Base-by-base conservation (phyloP, 257 asterid genomes). In the Nicotiana knightiana region DNA sequence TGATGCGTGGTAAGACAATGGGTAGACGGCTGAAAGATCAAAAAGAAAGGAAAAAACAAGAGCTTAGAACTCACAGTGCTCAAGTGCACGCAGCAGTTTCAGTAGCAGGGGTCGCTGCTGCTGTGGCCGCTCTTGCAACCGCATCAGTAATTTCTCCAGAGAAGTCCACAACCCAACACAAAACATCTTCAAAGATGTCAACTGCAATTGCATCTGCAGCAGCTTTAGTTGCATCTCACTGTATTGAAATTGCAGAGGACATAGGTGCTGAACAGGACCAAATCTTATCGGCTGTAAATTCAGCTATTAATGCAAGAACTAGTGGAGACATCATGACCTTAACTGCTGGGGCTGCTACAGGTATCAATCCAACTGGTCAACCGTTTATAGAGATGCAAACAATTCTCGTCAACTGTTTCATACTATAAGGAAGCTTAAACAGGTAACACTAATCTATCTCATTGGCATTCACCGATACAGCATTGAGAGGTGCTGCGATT, bases 281-380 rank as follows among this genome's bases (percentile, higher is more conserved):
- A 59, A 88, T 94, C 55, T 78, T 93, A 68, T 86, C 97, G 18
- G 89, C 86, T 5, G 94, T 94, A 53, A 85, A 83, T 35, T 94
- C 98, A 1, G 97, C 98, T 1, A 91, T 93, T 53, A 93, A 87
- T 70, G 92, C 94, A 21, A 90, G 90, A 85, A 94, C 92, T 11
- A 94, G 90, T 51, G 98, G 97, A 9, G 97, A 94, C 84, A 90
- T 94, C 79, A 90, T 94, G 98, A 82, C 97, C 30, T 90, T 94
- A 11, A 93, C 98, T 68, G 98, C 97, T 57, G 98, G 91, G 21
- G 98, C 98, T 81, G 97, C 98, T 48, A 94, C 98, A 83, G 98
- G 98, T 93, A 86, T 43, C 77, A 30, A 65, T 54, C 54, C 37
- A 76, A 53, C 66, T 37, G 43, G 78, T 54, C 51, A 43, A 43